Evolutionary conservation across 768 basidiomycete species (phyloP).

Genomic region (Suillus subluteus): DNA sequence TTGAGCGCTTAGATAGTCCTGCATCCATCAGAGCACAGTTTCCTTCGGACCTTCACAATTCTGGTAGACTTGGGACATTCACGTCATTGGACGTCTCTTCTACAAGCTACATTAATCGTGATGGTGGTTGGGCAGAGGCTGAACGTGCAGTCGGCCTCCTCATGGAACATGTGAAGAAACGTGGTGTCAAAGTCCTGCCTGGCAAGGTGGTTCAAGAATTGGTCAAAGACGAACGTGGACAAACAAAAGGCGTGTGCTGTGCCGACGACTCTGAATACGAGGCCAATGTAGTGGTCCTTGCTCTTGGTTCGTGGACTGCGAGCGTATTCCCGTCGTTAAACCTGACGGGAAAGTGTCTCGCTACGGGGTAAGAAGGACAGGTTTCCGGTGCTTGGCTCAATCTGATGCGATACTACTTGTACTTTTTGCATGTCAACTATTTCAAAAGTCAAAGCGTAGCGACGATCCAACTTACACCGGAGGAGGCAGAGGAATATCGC

Average conservation of each 20-base stretch:
- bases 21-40: conserved; percentile 23
- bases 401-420: background rate
- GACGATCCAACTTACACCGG: conserved; percentile 70
- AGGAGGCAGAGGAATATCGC: conserved; percentile 67
- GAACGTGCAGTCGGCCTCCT: conserved; percentile 61
- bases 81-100: conserved; percentile 29
- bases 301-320: conserved; percentile 86
- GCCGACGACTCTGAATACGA: conserved; percentile 55
- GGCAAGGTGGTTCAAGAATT: conserved; percentile 63
- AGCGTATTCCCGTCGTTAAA: conserved; percentile 67
- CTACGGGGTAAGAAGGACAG: conserved; percentile 75
- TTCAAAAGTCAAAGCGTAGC: conserved; percentile 75
- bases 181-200: conserved; percentile 62
- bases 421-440: conserved; percentile 4
- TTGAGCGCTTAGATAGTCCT: conserved; percentile 35
- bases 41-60: conserved; percentile 20
- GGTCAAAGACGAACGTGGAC: conserved; percentile 39
- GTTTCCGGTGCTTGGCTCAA: background rate
- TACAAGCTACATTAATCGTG: conserved; percentile 70
- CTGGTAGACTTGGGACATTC: conserved; percentile 17
- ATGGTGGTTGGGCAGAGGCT: conserved; percentile 88
- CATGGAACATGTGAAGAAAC: conserved; percentile 54
- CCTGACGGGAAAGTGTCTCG: conserved; percentile 56
- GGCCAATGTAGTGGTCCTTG: conserved; percentile 68
- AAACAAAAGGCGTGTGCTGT: conserved; percentile 64